Evolutionary conservation across 768 basidiomycete species (phyloP).

Genomic region (Pisolithus sp.): DNA sequence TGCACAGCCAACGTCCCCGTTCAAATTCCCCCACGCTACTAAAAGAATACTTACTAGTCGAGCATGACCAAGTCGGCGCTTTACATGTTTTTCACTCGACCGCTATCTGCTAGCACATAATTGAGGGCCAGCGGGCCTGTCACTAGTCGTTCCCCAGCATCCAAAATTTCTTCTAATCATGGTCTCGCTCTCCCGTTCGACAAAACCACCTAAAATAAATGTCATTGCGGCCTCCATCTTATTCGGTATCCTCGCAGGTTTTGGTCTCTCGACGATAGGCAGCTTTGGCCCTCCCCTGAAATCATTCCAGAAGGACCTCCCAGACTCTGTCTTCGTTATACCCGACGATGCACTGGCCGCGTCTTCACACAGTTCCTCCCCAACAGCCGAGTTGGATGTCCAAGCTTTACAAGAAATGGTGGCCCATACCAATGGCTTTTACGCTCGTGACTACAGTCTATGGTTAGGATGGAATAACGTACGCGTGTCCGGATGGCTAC

Average conservation of each 20-base stretch:
- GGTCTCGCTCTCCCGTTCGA: background rate
- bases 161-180: background rate
- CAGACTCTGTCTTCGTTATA: background rate
- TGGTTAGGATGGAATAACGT: conserved; percentile 50
- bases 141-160: too few relatives aligned
- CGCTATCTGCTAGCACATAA: background rate
- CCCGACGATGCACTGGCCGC: background rate
- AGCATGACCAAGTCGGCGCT: background rate
- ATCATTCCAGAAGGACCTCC: background rate
- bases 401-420: conserved; percentile 28
- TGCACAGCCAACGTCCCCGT: too few relatives aligned
- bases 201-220: background rate
- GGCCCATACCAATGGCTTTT: conserved; percentile 36
- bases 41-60: too few relatives aligned
- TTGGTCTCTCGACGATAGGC: background rate
- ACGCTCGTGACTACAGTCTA: conserved; percentile 40
- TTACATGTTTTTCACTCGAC: background rate
- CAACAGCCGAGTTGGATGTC: background rate
- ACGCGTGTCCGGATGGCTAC: background rate
- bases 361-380: background rate
- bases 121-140: background rate
- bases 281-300: conserved; percentile 1
- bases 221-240: background rate
- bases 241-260: background rate
- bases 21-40: too few relatives aligned